Conservation (phyloP, 768 basidiomycete species). For the Melanogaster broomeanus region DNA sequence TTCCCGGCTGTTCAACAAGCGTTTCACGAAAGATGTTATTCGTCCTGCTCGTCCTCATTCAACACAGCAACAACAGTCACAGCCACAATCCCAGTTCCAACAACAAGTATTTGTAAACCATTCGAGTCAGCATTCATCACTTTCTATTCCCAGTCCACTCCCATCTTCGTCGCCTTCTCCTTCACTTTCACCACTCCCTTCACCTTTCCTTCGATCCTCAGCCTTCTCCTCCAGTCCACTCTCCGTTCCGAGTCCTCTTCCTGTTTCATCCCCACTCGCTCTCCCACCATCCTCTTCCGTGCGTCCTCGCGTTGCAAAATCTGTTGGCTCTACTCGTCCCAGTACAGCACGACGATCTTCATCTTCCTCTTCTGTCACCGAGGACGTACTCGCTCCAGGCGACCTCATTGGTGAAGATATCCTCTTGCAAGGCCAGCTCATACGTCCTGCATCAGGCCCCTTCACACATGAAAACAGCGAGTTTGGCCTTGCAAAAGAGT, state of each 20-base stretch:
- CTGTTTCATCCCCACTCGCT: slow-evolving; percentile 29
- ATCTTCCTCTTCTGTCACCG: slow-evolving; percentile 32
- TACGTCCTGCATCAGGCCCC: slow-evolving; percentile 53
- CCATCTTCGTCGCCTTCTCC: slow-evolving; percentile 10
- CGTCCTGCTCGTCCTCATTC: slow-evolving; percentile 19
- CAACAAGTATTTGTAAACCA: background rate
- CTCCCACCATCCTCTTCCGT: slow-evolving; percentile 35
- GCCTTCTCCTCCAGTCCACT: slow-evolving; percentile 35
- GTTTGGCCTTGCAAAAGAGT: slow-evolving; percentile 58
- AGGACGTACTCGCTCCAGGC: slow-evolving; percentile 67
- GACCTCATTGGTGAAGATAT: slow-evolving; percentile 74
- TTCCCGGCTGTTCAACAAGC: slow-evolving; percentile 36
- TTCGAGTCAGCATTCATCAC: slow-evolving; percentile 18
- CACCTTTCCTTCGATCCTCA: slow-evolving; percentile 33
- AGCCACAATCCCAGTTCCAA: background rate
- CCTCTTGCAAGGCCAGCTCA: slow-evolving; percentile 62
- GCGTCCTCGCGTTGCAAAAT: slow-evolving; percentile 39
- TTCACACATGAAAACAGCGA: slow-evolving; percentile 36
- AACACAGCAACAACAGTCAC: slow-evolving; percentile 12
- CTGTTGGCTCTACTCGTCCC: slow-evolving; percentile 25
- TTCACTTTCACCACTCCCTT: slow-evolving; percentile 26
- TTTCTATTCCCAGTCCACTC: slow-evolving; percentile 7
- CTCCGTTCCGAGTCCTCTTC: slow-evolving; percentile 38
- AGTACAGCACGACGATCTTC: slow-evolving; percentile 28
- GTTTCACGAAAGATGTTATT: slow-evolving; percentile 32